Conservation (phyloP, 1,284 basidiomycete species). For the Ceratobasidium sp. region DNA sequence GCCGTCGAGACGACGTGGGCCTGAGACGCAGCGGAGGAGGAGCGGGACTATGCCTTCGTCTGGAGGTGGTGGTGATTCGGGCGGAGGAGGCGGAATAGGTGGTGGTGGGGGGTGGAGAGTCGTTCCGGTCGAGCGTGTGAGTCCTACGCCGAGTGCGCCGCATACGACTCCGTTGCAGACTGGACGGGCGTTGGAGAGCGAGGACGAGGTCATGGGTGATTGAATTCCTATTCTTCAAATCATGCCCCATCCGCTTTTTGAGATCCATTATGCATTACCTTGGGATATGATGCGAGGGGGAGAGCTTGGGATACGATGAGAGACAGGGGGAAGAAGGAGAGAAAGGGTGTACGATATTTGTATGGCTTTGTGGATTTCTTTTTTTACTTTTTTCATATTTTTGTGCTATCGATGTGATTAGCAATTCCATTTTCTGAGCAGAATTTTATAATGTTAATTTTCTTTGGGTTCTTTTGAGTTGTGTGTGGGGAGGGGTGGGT, state of each 20-base stretch:
- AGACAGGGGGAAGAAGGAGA: neutral
- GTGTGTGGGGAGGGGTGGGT: neutral
- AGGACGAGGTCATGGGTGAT: slow-evolving; percentile 29
- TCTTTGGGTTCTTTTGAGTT: neutral
- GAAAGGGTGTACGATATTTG: slow-evolving; percentile 6
- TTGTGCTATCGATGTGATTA: slow-evolving; percentile 30
- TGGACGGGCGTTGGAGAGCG: slow-evolving; percentile 7
- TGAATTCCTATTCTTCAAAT: neutral
- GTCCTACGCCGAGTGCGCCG: slow-evolving; percentile 28
- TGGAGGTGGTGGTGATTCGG: neutral
- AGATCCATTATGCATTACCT: no score
- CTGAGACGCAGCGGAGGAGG: slow-evolving; percentile 19
- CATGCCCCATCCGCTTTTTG: no score
- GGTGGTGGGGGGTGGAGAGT: neutral
- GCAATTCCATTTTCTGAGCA: slow-evolving; percentile 34
- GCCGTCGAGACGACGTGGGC: slow-evolving; percentile 30
- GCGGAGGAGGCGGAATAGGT: neutral
- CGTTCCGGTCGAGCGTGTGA: slow-evolving; percentile 28
- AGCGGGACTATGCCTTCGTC: slow-evolving; percentile 28
- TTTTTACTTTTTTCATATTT: slow-evolving; percentile 3
- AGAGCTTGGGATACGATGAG: neutral
- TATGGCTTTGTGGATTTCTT: slow-evolving; percentile 12
- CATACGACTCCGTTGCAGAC: slow-evolving; percentile 21
- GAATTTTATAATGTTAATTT: neutral
- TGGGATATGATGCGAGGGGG: no score